Base-by-base conservation (phyloP, 2,329 filamentous ascomycete species). In the Exophiala sp. region DNA sequence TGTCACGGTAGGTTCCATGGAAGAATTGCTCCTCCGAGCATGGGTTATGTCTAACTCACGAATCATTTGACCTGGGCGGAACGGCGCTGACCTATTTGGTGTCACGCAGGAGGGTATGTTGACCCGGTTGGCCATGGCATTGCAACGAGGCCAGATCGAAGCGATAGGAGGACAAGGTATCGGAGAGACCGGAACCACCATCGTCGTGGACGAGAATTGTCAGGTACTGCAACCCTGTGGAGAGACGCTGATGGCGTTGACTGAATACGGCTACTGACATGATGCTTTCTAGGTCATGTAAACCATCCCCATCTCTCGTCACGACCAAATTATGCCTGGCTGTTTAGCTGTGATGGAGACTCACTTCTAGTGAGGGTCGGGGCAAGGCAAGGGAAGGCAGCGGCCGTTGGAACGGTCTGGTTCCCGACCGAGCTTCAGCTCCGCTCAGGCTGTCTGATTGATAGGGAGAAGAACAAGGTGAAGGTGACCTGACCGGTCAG, bases 1-100 rank as follows among this genome's bases (percentile, higher is more conserved):
- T 53, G 74, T 82, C 43, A 80, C 78, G 55, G 73, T 77, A 67
- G 51, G 70, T 70, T 51, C 56, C 46, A 47, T 60, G 42, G 57
- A 60, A 50, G 52, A 58, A 30, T 50, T 63, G 39, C 39, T 60
- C 46, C 55, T 60, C 14, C 43, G 52, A 35, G 52, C 50, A 21
- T 62, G 58, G 59, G 45, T 60, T 32, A 50, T 58, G 52, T 51
- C 56, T 9, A 50, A 45, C 35, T 19, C 52, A 21, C 40, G 46
- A 35, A 43, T 56, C 62, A 48, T 60, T 58, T 45, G 49, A 57
- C 34, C n/a, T 38, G 16, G 22, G 40, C 23, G 19, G 27, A 24
- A 37, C 43, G 32, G 45, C 48, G 48, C 51, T 63, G 48, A 58
- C 53, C 44, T 42, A 29, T 46, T 23, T 52, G 40, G 30, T 58